Conservation (phyloP, 768 basidiomycete genomes). For the Kwoniella mangroviensis region DNA sequence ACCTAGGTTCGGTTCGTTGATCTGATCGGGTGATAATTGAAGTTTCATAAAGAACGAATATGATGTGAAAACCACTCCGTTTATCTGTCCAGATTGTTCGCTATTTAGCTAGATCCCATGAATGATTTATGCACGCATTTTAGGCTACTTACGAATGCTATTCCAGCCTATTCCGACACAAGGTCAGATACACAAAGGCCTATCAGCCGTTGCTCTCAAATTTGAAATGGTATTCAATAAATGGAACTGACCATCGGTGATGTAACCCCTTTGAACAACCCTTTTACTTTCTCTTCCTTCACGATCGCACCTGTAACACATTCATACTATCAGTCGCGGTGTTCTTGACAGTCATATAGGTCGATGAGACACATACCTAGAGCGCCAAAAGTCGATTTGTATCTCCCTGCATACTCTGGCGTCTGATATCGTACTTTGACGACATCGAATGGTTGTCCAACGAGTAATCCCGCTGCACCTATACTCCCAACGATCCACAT, state of each 20-base stretch:
- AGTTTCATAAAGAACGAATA: conserved; percentile 78
- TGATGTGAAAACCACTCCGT: conserved; percentile 82
- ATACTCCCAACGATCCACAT: not conserved
- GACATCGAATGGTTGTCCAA: conserved; percentile 80
- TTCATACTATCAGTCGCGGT: not conserved
- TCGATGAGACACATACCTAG: conserved; percentile 42
- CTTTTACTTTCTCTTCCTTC: conserved; percentile 53
- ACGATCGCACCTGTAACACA: conserved; percentile 43
- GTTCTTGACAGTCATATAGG: not conserved
- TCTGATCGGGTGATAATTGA: conserved; percentile 61
- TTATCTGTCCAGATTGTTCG: conserved; percentile 57
- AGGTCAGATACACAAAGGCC: not conserved
- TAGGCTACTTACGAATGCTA: conserved; percentile 50
- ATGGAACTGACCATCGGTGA: conserved; percentile 72
- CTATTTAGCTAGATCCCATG: not conserved
- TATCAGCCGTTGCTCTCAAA: not conserved
- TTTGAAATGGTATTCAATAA: not conserved
- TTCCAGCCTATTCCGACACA: conserved; percentile 43
- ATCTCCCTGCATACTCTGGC: conserved; percentile 50
- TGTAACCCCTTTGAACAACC: conserved; percentile 59
- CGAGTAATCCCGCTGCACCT: conserved; percentile 70
- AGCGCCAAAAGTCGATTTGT: conserved; percentile 50
- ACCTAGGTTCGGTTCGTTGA: conserved; percentile 65
- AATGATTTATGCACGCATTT: not conserved
- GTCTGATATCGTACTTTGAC: conserved; percentile 59